Conservation (phyloP, 176 grass and related monocot species). For the maize (Zea mays) region Zm-B73-REFERENCE-NAM-5.0 NC_050104.1:150368001-150368500, state of each 20-base stretch:
- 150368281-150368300: slow-evolving; percentile 95
- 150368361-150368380: slow-evolving; percentile 15
- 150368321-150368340: slow-evolving; percentile 90
- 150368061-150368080: neutral
- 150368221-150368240: neutral
- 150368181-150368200: slow-evolving; percentile 20
- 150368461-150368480: slow-evolving; percentile 25
- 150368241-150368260: slow-evolving; percentile 51
- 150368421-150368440: slow-evolving; percentile 6
- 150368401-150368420: slow-evolving; percentile 2
- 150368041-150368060: neutral
- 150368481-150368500: slow-evolving; percentile 25
- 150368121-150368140: slow-evolving; percentile 1
- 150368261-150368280: slow-evolving; percentile 90
- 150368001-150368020: neutral
- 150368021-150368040: neutral
- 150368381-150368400: slow-evolving; percentile 26
- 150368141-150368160: neutral
- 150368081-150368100: neutral
- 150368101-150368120: slow-evolving; percentile 1
- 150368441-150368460: neutral
- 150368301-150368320: slow-evolving; percentile 96
- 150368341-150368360: slow-evolving; percentile 28
- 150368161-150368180: neutral
- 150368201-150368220: neutral